These are phyloP conservation scores for Leucaena leucocephala DNA, from an alignment of 306 rosid genomes.

Conservation along the genomic window DNA sequence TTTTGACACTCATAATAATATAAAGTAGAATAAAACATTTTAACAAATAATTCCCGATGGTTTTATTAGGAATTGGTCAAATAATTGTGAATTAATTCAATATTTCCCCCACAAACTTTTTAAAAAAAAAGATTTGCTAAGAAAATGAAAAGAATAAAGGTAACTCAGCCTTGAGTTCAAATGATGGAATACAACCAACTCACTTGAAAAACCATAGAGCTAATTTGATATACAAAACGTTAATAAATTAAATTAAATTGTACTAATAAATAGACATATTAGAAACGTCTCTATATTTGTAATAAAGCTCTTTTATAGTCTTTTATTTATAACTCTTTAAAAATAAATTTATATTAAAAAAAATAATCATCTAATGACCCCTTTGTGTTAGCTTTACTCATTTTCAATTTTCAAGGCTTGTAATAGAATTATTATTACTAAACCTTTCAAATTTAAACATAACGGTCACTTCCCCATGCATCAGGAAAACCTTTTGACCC, in stretches of 20 bases:
- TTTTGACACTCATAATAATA: not conserved
- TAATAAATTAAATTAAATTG: not conserved
- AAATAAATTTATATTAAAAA: not conserved
- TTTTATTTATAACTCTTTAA: not conserved
- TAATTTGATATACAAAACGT: not conserved
- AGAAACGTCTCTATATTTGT: not conserved
- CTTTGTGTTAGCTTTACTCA: not conserved
- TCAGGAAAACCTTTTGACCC: not conserved
- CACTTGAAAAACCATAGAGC: not conserved
- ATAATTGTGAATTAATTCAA: not conserved
- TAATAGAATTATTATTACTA: not conserved
- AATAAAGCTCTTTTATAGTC: not conserved
- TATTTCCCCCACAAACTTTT: not conserved
- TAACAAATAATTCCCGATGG: not conserved
- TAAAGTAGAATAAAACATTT: no score
- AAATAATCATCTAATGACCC: not conserved
- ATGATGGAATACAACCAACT: slow-evolving; percentile 27
- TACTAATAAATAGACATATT: not conserved
- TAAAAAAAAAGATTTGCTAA: not conserved
- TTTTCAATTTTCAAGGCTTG: not conserved
- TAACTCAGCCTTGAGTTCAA: not conserved
- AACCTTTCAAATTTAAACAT: not conserved
- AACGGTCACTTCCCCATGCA: slow-evolving; percentile 3
- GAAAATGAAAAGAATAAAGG: slow-evolving; percentile 25
- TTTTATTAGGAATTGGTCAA: not conserved